Base-by-base conservation (phyloP, 192 early-diverging fungal genomes). In the Jimgerdemannia flammicorona region DNA sequence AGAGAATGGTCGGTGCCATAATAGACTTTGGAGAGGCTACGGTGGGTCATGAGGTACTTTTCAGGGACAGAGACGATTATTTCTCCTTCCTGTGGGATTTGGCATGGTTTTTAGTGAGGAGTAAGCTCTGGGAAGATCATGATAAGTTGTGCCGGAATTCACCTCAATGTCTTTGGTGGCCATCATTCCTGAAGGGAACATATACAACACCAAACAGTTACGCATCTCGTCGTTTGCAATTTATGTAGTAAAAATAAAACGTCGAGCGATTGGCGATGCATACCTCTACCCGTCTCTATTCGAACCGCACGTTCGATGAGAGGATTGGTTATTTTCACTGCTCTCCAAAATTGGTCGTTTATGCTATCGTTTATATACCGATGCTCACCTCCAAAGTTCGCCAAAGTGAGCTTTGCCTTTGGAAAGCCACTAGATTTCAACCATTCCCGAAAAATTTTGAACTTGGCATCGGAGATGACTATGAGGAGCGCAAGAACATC, bases 271-370 rank as follows among this genome's bases (percentile, higher is more conserved):
- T 68, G n/a, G 49, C 41, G 4, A 43, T 72, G 49, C 17, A 66
- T 78, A 78, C 86, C 87, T 79, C 87, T 82, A 72, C 87, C 87
- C 66, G 82, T 88, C 40, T 84, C 87, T 88, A 76, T n/a, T 20
- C 2, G 40, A 72, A 18, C 39, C 7, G 3, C 41, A 19, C n/a
- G 17, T 40, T 63, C n/a, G 11, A 4, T 41, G n/a, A 64, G 40
- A 19, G 9, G 64, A 43, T 29, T 19, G 20, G 44, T 43, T 7
- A 29, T 29, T 29, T 29, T 29, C 29, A 29, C 29, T 29, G 29
- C 29, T 29, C 29, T 29, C 29, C 29, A 29, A 29, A 29, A 29
- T 29, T 29, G 29, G 29, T 29, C 29, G 29, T 8, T 8, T 64
- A 39, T 64, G 17, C 65, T 4, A 68, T 42, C 42, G 18, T 8